Conservation (phyloP, 2,329 filamentous ascomycete species). For the Ambrosiella xylebori region DNA sequence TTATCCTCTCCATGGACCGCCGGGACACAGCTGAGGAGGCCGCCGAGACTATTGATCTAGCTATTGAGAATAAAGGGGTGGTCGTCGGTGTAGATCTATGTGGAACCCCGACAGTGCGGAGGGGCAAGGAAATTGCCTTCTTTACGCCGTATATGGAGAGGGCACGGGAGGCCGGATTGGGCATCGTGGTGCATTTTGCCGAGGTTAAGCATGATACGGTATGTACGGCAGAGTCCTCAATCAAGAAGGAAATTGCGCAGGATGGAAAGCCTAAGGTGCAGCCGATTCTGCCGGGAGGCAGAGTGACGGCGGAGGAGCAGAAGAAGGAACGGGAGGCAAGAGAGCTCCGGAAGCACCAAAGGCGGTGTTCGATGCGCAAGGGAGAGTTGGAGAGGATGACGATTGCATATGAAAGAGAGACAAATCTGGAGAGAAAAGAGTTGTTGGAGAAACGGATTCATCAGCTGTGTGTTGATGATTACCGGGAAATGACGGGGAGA, state of each 20-base stretch:
- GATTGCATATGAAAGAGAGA: background rate
- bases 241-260: slow-evolving; percentile 2
- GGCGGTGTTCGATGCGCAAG: background rate
- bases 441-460: background rate
- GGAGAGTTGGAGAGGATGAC: background rate
- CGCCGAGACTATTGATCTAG: slow-evolving; percentile 45
- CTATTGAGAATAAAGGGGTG: slow-evolving; percentile 34
- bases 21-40: slow-evolving; percentile 42
- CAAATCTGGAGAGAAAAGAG: background rate
- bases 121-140: slow-evolving; percentile 39
- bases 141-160: slow-evolving; percentile 42
- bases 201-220: slow-evolving; percentile 31
- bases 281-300: background rate
- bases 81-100: slow-evolving; percentile 66
- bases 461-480: background rate
- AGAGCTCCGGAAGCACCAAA: background rate
- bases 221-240: background rate
- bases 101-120: slow-evolving; percentile 43
- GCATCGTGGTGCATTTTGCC: slow-evolving; percentile 62
- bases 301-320: background rate
- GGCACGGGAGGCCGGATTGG: slow-evolving; percentile 38
- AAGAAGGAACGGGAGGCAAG: background rate
- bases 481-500: background rate
- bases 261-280: background rate
- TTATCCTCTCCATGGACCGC: slow-evolving; percentile 63